phyloP scores from a whole-genome alignment of 768 basidiomycete species.

The Trametes meyenii region DNA sequence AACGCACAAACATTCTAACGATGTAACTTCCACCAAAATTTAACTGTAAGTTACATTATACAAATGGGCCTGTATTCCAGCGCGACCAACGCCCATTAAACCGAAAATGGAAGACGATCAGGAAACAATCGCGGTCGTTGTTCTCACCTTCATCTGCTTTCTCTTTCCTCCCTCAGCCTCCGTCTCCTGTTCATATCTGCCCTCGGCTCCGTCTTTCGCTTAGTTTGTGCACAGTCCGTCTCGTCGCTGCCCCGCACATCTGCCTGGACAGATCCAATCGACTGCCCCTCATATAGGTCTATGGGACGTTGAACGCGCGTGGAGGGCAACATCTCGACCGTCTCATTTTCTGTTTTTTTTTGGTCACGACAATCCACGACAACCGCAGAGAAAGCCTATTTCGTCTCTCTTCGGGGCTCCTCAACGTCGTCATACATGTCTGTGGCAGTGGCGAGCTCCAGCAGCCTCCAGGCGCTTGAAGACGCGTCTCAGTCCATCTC shows the following conservation, averaged over 20 bases:
- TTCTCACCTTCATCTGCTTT: conserved; percentile 9
- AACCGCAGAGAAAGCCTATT: not conserved
- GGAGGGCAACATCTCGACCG: conserved; percentile 15
- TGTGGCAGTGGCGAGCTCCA: conserved; percentile 30
- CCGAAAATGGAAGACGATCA: too few species aligned
- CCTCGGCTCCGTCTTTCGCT: conserved; percentile 5
- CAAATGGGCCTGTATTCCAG: too few species aligned
- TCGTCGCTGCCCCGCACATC: conserved; percentile 2
- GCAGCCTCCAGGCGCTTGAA: conserved; percentile 36
- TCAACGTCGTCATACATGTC: conserved; percentile 25
- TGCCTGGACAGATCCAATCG: conserved; percentile 9
- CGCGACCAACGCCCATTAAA: too few species aligned
- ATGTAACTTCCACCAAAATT: too few species aligned
- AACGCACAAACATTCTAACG: too few species aligned
- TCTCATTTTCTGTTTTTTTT: not conserved
- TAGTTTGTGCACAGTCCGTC: not conserved
- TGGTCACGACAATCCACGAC: conserved; percentile 7
- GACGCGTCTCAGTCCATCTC: conserved; percentile 42
- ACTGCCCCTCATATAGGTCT: conserved; percentile 20
- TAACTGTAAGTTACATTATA: too few species aligned
- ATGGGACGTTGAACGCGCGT: conserved; percentile 22
- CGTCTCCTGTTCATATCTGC: conserved; percentile 14
- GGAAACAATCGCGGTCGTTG: too few species aligned
- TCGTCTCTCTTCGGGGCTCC: not conserved
- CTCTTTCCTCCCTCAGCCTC: conserved; percentile 5